These are phyloP conservation scores for Penicillium sp. DNA, from an alignment of 2,329 filamentous ascomycete species.

Conservation along the genomic window DNA sequence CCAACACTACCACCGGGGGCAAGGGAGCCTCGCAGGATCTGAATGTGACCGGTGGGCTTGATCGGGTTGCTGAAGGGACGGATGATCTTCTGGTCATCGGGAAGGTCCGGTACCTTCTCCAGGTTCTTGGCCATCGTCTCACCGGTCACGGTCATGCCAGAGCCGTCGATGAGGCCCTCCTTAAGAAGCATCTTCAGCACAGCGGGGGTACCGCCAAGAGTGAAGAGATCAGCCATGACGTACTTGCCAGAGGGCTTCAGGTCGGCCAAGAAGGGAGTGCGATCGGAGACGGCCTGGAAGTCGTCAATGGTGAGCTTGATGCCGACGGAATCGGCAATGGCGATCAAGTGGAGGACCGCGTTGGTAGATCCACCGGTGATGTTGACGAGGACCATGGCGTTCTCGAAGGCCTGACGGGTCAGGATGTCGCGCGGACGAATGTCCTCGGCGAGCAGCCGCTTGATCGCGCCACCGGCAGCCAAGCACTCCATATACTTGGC, in stretches of 20 bases:
- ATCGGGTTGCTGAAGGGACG: slow-evolving; percentile 62
- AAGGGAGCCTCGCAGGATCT: slow-evolving; percentile 64
- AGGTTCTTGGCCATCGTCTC: slow-evolving; percentile 55
- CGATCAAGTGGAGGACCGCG: slow-evolving; percentile 76
- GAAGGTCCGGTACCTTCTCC: slow-evolving; percentile 57
- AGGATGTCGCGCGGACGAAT: slow-evolving; percentile 73
- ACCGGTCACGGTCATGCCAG: slow-evolving; percentile 56
- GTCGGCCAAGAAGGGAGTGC: slow-evolving; percentile 72
- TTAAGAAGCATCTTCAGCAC: slow-evolving; percentile 54
- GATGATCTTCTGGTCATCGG: slow-evolving; percentile 64
- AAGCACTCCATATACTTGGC: slow-evolving; percentile 69
- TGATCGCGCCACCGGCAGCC: slow-evolving; percentile 65
- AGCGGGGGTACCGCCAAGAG: slow-evolving; percentile 53
- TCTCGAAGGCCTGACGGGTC: slow-evolving; percentile 73
- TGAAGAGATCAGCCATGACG: slow-evolving; percentile 54
- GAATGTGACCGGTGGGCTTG: slow-evolving; percentile 65
- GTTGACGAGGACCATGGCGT: slow-evolving; percentile 77
- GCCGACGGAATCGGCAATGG: slow-evolving; percentile 74
- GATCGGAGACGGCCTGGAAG: slow-evolving; percentile 76
- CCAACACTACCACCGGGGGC: slow-evolving; percentile 65
- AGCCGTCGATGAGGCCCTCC: slow-evolving; percentile 54
- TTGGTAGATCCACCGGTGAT: slow-evolving; percentile 82
- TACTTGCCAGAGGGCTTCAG: slow-evolving; percentile 70
- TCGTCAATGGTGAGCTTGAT: slow-evolving; percentile 79
- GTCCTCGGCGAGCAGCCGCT: slow-evolving; percentile 67